Evolutionary conservation across 2,329 filamentous ascomycete genomes (phyloP), one percentile per base, ranked within the genome.

Genomic region (Fusarium nisikadoi): DNA sequence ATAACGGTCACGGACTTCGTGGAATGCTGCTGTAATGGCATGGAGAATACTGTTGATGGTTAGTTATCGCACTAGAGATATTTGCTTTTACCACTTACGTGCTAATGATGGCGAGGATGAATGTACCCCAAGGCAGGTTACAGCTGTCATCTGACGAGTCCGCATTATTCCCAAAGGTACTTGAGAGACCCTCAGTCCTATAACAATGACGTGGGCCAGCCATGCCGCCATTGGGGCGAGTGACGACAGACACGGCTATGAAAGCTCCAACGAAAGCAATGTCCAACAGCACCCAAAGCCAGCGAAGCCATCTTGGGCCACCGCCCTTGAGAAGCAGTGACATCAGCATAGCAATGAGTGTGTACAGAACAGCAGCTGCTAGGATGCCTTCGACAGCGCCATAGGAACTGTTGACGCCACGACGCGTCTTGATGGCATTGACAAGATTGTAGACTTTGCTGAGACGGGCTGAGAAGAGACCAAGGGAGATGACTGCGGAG

Each of bases 341-440:
- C 10, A 74, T 11, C 4, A 74, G 10, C 55, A 69, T 65, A 6
- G 64, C 61, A 8, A 74, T 23, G 2, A 73, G 57, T 0, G 71
- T 74, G 42, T 74, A 74, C 14, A 73, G 8, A 7, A 66, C 71
- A n/a, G 71, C 71, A 3, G 64, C 68, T 5, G 64, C 71, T 4
- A 74, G 46, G 8, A 74, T 74, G n/a, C 71, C 71, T 17, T 73
- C 71, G 8, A 74, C 71, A 2, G 68, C 71, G 1, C 67, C 68
- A 13, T 58, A 71, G 5, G 59, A 36, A 10, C 31, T 20, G 7
- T 62, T 73, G 6, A 74, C 35, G 5, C 68, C 71, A 5, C 68
- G 70, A 4, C 61, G 52, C 2, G 71, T 62, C 45, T 70, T 70
- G 54, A 66, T 42, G 5, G 47, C 52, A 5, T 70, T 70, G 41